Evolutionary conservation across 208 protist genomes (phyloP).

Genomic region (Trypanosoma theileri): DNA sequence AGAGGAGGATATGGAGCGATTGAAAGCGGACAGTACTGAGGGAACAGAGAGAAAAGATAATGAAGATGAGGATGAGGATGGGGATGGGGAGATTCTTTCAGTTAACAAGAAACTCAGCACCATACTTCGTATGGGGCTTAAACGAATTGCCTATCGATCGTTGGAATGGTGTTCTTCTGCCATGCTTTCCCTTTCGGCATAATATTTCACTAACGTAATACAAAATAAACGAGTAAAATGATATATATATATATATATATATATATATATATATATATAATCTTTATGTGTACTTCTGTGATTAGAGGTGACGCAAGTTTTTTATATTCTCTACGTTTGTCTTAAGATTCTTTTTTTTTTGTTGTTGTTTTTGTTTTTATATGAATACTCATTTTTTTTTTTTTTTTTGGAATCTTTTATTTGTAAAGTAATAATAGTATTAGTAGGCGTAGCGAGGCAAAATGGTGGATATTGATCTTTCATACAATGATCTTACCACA

Average conservation of each 20-base stretch:
- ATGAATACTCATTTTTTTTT: too few species aligned
- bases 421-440: too few species aligned
- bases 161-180: constrained; percentile 50
- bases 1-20: constrained; percentile 56
- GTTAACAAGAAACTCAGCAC: constrained; percentile 51
- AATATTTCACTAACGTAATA: background rate
- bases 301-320: background rate
- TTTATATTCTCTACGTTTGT: background rate
- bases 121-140: constrained; percentile 69
- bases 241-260: background rate
- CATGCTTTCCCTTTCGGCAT: background rate
- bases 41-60: background rate
- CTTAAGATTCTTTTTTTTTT: background rate
- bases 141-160: constrained; percentile 58
- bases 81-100: constrained; percentile 16
- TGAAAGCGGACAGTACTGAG: constrained; percentile 14
- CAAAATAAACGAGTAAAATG: background rate
- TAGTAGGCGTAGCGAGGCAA: background rate
- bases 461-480: constrained; percentile 46
- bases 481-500: constrained; percentile 62
- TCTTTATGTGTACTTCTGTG: constrained; percentile 10
- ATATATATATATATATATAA: constrained; percentile 9
- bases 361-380: too few species aligned
- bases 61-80: constrained; percentile 19
- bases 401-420: too few species aligned